Base-by-base conservation (phyloP, 768 basidiomycete species). In the Leccinum disarticulatum region DNA sequence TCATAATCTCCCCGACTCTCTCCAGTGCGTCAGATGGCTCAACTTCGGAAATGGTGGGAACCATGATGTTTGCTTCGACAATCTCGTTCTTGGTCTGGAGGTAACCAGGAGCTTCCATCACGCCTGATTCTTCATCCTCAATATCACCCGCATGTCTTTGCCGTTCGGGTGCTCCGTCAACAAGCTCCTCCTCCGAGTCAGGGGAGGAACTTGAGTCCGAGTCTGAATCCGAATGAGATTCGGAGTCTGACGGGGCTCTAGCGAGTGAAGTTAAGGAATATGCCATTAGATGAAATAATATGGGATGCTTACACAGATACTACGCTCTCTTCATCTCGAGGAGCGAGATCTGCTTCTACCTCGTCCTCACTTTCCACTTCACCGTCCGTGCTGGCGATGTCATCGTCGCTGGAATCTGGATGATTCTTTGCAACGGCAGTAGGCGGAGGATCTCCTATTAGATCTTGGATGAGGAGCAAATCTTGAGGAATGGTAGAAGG, bases 1-100 rank as follows among this genome's bases (percentile, higher is more conserved):
- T 88, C 80, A 87, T 83, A 28, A 96, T 77, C 62, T 91, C 87
- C 55, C 93, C 93, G 3, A 92, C 85, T 68, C 79, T 83, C 68
- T 91, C 90, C 51, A 96, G 77, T 4, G 70, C 65, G 64, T 92
- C 91, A n/a, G 83, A 79, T 2, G 78, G 68, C 1, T 79, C 85
- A 52, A 94, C 81, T 68, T 87, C 78, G 50, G 84, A 76, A 35
- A 91, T 76, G 13, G 85, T 79, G 15, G 92, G 93, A 56, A 87
- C 71, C 22, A 74, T 73, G 56, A 93, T 76, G 25, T 85, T 80
- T 22, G 77, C 65, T n/a, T 87, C 86, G 33, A 76, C 51, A 11
- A 88, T 61, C 73, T 93, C 91, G 65, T 93, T 86, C 76, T 86
- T 87, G 3, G 91, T 91, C 57, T 80, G 79, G 54, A 85, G 77